A percentile compares a stretch with the other conserved stretches of the same genome.
phyloP scores from a whole-genome alignment of 257 asterid species.

The Solanum pimpinellifolium region DNA sequence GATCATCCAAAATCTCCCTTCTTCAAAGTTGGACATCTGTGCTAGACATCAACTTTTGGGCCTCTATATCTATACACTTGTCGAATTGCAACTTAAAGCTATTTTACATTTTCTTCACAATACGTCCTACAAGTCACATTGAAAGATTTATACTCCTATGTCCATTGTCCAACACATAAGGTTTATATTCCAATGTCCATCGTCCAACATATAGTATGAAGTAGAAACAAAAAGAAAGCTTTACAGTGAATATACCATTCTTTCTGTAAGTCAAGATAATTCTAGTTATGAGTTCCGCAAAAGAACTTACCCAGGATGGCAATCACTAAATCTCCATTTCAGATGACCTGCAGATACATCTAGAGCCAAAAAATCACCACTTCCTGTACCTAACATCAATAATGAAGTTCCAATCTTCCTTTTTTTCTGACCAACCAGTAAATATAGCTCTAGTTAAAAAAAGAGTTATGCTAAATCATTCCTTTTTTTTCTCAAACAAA shows the following conservation, averaged over 20 bases:
- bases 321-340: constrained; percentile 77
- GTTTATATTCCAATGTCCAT: background rate
- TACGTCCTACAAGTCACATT: background rate
- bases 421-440: constrained; percentile 39
- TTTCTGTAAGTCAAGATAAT: background rate
- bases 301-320: constrained; percentile 82
- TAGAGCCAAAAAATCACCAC: constrained; percentile 84
- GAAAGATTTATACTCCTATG: background rate
- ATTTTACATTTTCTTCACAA: background rate
- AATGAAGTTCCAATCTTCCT: constrained; percentile 77
- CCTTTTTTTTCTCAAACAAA: background rate
- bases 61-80: background rate
- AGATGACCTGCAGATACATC: constrained; percentile 83
- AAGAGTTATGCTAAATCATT: background rate
- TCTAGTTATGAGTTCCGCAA: background rate
- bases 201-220: background rate
- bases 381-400: constrained; percentile 81
- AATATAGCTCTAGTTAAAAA: background rate
- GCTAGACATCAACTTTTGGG: background rate
- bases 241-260: background rate
- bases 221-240: background rate
- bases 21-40: background rate
- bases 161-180: background rate
- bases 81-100: background rate
- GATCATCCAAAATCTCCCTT: background rate